Evolutionary conservation across 768 basidiomycete species (phyloP).

Genomic region (Suillus alpinus): DNA sequence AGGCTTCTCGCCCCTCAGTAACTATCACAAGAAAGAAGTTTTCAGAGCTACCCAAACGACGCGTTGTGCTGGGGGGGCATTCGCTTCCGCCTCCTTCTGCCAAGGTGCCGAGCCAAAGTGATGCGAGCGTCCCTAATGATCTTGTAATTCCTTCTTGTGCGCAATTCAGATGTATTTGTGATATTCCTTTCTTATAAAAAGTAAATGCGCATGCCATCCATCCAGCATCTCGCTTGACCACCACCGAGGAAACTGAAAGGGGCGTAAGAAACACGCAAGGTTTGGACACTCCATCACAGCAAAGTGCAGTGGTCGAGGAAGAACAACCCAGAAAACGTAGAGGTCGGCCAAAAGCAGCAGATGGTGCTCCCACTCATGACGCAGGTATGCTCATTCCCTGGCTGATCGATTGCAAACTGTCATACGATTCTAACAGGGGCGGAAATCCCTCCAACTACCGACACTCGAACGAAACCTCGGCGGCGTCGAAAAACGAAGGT

Average conservation of each 20-base stretch:
- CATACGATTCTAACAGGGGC: not conserved
- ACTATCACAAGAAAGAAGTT: constrained; percentile 48
- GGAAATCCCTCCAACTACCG: too few species aligned
- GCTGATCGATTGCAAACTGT: not conserved
- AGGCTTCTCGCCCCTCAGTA: constrained; percentile 5
- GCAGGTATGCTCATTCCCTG: not conserved
- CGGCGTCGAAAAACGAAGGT: not conserved
- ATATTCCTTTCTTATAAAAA: not conserved
- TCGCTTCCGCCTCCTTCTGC: not conserved
- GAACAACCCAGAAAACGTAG: not conserved
- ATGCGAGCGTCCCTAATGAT: not conserved
- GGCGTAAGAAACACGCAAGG: not conserved
- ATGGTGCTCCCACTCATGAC: not conserved
- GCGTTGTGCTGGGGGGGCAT: constrained; percentile 13
- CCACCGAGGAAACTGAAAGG: not conserved
- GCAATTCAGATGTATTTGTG: constrained; percentile 1
- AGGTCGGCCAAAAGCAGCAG: not conserved
- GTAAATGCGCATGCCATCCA: not conserved
- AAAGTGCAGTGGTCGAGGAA: not conserved
- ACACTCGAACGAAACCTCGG: not conserved
- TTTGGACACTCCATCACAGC: not conserved
- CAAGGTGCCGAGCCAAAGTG: not conserved
- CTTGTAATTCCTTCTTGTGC: not conserved
- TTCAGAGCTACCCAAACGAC: constrained; percentile 54
- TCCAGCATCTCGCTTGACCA: not conserved